Base-by-base conservation (phyloP, 768 basidiomycete genomes). In the Mycena indigotica region DNA sequence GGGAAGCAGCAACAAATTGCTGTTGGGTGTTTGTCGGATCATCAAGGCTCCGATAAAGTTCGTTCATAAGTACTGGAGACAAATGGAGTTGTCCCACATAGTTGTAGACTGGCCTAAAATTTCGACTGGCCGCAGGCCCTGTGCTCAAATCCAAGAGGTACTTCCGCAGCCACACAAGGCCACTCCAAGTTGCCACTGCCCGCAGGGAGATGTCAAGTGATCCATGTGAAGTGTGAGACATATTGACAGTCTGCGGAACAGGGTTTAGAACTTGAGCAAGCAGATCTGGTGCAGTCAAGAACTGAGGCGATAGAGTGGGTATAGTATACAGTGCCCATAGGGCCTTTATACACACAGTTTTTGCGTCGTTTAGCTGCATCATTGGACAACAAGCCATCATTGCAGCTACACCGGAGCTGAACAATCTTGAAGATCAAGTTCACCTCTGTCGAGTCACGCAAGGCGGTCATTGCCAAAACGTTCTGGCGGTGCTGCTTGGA, bases 271-370 rank as follows among this genome's bases (percentile, higher is more conserved):
- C n/a, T n/a, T n/a, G n/a, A n/a, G n/a, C n/a, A n/a, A n/a, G n/a
- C n/a, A n/a, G n/a, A n/a, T n/a, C n/a, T n/a, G n/a, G n/a, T n/a
- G n/a, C n/a, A n/a, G n/a, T n/a, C n/a, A n/a, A n/a, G n/a, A n/a
- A n/a, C n/a, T n/a, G n/a, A n/a, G n/a, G n/a, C n/a, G n/a, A n/a
- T n/a, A n/a, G n/a, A n/a, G n/a, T n/a, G n/a, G 41, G 51, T 2
- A 57, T 17, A 17, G 50, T 57, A 8, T 40, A 50, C 19, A 57
- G 32, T 0, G 56, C 56, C 56, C 51, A 57, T 19, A 57, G 3
- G 4, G 56, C 56, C n/a, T 48, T 57, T 16, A 25, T 38, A 51
- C 51, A 57, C 2, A 35, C 46, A 15, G 53, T 53, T 19, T n/a
- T n/a, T 29, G 0, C 56, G 56, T 1, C 56, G 56, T 28, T 16